phyloP scores from a whole-genome alignment of 495 filamentous ascomycete genomes.

The Saxophila tyrrhenica region DNA sequence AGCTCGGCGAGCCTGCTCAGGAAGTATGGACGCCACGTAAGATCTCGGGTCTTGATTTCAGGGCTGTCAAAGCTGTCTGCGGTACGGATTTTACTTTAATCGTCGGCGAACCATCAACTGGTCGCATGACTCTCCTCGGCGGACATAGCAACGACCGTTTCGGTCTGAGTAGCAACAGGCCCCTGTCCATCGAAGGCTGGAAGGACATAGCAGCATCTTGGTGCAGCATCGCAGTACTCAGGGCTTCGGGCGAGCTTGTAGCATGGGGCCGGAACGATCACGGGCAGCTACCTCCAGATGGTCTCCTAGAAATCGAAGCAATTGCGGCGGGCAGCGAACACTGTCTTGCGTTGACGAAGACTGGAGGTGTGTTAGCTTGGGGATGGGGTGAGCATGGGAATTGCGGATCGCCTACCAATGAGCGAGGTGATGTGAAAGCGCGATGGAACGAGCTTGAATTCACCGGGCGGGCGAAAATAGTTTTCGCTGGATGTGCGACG shows the following conservation, averaged over 20 bases:
- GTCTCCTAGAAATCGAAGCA: slow-evolving; percentile 38
- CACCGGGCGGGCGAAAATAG: slow-evolving; percentile 29
- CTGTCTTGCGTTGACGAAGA: slow-evolving; percentile 52
- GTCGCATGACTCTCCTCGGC: slow-evolving; percentile 51
- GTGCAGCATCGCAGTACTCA: slow-evolving; percentile 64
- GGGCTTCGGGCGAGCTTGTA: slow-evolving; percentile 41
- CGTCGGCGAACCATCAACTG: slow-evolving; percentile 39
- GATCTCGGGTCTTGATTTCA: slow-evolving; percentile 45
- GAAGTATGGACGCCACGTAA: slow-evolving; percentile 47
- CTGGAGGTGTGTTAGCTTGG: slow-evolving; percentile 58
- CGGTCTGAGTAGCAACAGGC: slow-evolving; percentile 39
- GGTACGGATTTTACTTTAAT: slow-evolving; percentile 74
- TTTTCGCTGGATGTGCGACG: slow-evolving; percentile 82
- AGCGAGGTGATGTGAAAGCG: slow-evolving; percentile 52
- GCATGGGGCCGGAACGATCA: slow-evolving; percentile 76
- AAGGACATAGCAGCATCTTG: slow-evolving; percentile 62
- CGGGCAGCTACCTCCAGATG: slow-evolving; percentile 59
- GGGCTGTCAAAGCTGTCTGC: slow-evolving; percentile 52
- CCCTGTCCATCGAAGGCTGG: slow-evolving; percentile 33
- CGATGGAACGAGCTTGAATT: slow-evolving; percentile 38
- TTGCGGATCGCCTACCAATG: slow-evolving; percentile 58
- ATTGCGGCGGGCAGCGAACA: slow-evolving; percentile 86
- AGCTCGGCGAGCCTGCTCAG: slow-evolving; percentile 47
- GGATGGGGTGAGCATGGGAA: slow-evolving; percentile 98
- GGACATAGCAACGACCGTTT: slow-evolving; percentile 48